A percentile compares a stretch with the other conserved stretches of the same genome.
These are phyloP conservation scores for Tetraselmis chui DNA, from an alignment of 139 green algal genomes.

Conservation along the genomic window DNA sequence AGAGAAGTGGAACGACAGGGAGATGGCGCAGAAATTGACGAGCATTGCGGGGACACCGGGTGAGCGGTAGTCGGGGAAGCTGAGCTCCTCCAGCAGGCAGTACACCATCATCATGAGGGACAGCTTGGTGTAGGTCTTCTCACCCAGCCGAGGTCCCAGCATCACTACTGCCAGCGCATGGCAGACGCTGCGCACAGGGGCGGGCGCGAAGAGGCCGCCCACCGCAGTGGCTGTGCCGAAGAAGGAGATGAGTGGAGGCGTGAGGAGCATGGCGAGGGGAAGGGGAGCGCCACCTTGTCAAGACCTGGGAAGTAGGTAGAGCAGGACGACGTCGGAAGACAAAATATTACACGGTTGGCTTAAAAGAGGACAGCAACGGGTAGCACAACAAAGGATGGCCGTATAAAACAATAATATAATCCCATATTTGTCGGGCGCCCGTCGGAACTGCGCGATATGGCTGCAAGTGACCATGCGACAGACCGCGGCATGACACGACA, in stretches of 20 bases:
- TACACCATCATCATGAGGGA: neutral
- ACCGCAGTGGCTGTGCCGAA: neutral
- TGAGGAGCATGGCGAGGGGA: neutral
- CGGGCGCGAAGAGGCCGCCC: neutral
- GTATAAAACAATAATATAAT: no score
- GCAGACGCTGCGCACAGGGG: neutral
- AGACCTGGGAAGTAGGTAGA: no score
- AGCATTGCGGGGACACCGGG: neutral
- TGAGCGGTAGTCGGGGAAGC: neutral
- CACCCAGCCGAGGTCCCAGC: neutral
- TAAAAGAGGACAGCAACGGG: no score
- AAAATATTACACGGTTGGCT: no score
- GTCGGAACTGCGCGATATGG: no score
- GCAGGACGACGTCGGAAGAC: no score
- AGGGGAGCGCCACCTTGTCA: no score
- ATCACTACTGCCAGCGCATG: neutral
- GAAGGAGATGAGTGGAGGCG: neutral
- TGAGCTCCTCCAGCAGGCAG: neutral
- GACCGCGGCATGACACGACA: no score
- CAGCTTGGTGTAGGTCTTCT: neutral
- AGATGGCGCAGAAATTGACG: neutral
- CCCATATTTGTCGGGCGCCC: no score
- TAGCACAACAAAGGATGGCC: no score
- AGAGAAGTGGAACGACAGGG: neutral
- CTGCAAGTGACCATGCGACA: no score